Evolutionary conservation across 768 basidiomycete species (phyloP), one percentile per base, ranked within the genome.

Genomic region (Podaxis rugospora): DNA sequence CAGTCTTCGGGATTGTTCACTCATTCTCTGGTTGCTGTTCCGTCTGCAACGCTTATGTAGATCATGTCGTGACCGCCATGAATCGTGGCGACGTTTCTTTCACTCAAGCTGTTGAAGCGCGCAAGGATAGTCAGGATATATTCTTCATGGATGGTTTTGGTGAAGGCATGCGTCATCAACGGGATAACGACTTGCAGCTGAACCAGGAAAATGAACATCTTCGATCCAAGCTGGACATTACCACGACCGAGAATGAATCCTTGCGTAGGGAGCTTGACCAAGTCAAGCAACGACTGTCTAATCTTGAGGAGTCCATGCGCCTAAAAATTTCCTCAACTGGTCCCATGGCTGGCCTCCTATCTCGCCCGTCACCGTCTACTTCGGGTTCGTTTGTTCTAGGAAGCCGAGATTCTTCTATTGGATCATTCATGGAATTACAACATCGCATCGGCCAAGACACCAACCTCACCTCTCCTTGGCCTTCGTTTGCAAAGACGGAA

Each of bases 101-200:
- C 18, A 11, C 23, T n/a, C 25, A 55, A 49, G 59, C 59, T 7
- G n/a, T 55, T 1, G 23, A 47, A 13, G 21, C 32, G 5, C 44
- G 53, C 52, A 36, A 47, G 7, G 52, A 61, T 23, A 36, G n/a
- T 9, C 44, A 47, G 14, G 59, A 61, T 47, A 36, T 7, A 1
- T 55, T 54, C 23, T 54, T 61, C 52, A 47, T 61, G 36, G 59
- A 61, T 16, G 59, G 59, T 18, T 61, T 54, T 47, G 23, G 42
- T 11, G 44, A 54, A 40, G 59, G 52, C 53, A 27, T 54, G 46
- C 44, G 52, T n/a, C 52, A 39, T 39, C 52, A 54, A 39, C n/a
- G 36, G 9, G n/a, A 39, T 10, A 25, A 54, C 5, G 52, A 54
- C 36, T 23, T 39, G 36, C 37, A 54, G 18, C 36, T 54, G 6